Conservation (phyloP, 2,329 filamentous ascomycete genomes). For the Cladophialophora psammophila region DNA sequence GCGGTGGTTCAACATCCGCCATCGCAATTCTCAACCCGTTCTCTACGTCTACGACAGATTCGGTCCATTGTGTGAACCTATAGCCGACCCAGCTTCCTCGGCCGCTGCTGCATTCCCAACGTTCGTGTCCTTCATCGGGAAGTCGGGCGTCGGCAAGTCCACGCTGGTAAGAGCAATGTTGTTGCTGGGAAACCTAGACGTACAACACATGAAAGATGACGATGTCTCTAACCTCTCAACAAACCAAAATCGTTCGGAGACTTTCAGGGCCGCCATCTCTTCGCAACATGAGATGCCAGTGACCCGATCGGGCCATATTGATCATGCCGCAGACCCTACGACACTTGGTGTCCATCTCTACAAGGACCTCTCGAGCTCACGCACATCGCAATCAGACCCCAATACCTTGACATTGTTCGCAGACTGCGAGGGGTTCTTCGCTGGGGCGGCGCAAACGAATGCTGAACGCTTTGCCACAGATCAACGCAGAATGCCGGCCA, state of each 20-base stretch:
- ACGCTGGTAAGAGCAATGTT: conserved; percentile 17
- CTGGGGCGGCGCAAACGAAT: conserved; percentile 14
- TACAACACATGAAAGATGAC: not conserved
- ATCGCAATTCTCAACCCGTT: conserved; percentile 15
- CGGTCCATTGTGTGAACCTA: conserved; percentile 6
- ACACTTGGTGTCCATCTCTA: conserved; percentile 20
- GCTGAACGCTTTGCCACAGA: conserved; percentile 10
- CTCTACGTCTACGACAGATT: conserved; percentile 21
- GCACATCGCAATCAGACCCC: not conserved
- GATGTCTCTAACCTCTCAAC: not conserved
- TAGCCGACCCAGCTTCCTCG: not conserved
- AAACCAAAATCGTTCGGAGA: conserved; percentile 6
- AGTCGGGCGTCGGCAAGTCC: conserved; percentile 18
- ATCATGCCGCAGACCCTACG: conserved; percentile 15
- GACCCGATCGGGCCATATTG: conserved; percentile 15
- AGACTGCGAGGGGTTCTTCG: conserved; percentile 19
- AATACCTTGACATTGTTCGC: conserved; percentile 15
- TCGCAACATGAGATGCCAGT: conserved; percentile 11
- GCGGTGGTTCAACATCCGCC: conserved; percentile 22
- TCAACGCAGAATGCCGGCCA: not conserved
- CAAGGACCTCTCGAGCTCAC: conserved; percentile 1
- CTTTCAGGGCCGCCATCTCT: conserved; percentile 5
- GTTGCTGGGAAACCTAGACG: conserved; percentile 6
- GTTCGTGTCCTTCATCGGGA: conserved; percentile 20
- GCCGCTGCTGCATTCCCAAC: conserved; percentile 1